Percentiles rank a stretch among this genome's conserved stretches.
Evolutionary conservation across 1,284 basidiomycete genomes (phyloP).

Genomic region (Fomitopsis schrenkii): DNA sequence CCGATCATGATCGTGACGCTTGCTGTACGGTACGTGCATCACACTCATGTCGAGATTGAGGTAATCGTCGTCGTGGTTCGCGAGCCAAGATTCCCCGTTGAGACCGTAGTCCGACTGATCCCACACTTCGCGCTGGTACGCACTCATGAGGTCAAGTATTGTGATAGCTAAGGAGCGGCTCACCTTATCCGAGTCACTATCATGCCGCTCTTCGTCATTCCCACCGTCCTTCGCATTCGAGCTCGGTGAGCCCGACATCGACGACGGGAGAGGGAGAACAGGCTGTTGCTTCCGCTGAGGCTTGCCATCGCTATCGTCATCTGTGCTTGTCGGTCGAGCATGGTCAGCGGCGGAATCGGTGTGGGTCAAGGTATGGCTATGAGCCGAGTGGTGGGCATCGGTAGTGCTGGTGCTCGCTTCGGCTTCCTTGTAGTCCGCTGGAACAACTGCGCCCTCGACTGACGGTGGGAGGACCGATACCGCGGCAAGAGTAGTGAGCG

Average conservation of each 20-base stretch:
- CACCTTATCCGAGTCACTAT: slow-evolving; percentile 12
- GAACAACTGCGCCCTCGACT: slow-evolving; percentile 34
- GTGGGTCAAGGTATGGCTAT: slow-evolving; percentile 5
- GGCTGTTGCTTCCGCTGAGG: slow-evolving; percentile 12
- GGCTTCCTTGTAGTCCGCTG: slow-evolving; percentile 16
- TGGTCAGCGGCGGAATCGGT: slow-evolving; percentile 1
- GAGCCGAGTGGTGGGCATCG: slow-evolving; percentile 12
- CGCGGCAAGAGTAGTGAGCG: slow-evolving; percentile 39
- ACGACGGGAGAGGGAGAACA: slow-evolving; percentile 19
- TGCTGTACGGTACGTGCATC: slow-evolving; percentile 4
- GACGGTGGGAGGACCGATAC: slow-evolving; percentile 30
- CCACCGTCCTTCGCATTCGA: slow-evolving; percentile 3
- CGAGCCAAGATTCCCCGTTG: background rate
- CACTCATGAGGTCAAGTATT: background rate
- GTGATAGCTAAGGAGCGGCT: background rate
- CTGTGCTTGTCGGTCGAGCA: background rate
- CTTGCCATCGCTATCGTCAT: background rate
- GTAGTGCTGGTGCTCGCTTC: slow-evolving; percentile 2
- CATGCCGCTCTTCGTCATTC: slow-evolving; percentile 7
- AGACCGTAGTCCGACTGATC: background rate
- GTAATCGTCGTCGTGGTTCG: background rate
- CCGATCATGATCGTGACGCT: slow-evolving; percentile 9
- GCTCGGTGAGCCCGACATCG: background rate
- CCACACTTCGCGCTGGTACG: background rate
- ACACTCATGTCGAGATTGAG: background rate